These are phyloP conservation scores for Urostyla sp. DNA, from an alignment of 73 alveolate genomes.

Conservation along the genomic window DNA sequence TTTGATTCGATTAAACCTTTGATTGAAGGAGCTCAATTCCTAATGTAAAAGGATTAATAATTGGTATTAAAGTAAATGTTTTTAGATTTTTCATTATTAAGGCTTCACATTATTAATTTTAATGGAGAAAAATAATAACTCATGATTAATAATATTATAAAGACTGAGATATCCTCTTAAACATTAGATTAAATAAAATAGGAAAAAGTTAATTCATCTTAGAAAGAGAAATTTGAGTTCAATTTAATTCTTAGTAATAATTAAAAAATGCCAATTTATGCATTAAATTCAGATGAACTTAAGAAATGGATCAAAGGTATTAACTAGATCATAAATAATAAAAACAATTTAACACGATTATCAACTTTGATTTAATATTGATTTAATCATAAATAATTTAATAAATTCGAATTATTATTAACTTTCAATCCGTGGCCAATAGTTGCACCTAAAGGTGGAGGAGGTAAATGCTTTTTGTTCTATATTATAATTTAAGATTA, in stretches of 20 bases:
- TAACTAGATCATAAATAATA: conserved; percentile 5
- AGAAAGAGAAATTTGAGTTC: conserved; percentile 27
- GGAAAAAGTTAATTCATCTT: conserved; percentile 18
- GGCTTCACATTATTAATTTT: conserved; percentile 20
- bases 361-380: conserved; percentile 19
- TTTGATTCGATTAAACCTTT: conserved; percentile 32
- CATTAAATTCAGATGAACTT: conserved; percentile 26
- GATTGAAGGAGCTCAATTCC: conserved; percentile 44
- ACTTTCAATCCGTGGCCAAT: conserved; percentile 24
- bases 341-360: conserved; percentile 21
- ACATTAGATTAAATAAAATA: conserved; percentile 24
- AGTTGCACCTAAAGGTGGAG: conserved; percentile 37
- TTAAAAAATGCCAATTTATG: conserved; percentile 3
- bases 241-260: conserved; percentile 2
- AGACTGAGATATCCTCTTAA: conserved; percentile 30
- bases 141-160: conserved; percentile 20
- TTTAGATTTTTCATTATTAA: conserved; percentile 33
- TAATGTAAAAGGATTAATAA: neutral
- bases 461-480: conserved; percentile 23
- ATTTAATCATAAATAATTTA: conserved; percentile 11
- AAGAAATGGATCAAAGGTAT: conserved; percentile 40
- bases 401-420: neutral
- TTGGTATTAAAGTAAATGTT: conserved; percentile 18
- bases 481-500: no score
- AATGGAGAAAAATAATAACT: conserved; percentile 39